Evolutionary conservation across 2,329 filamentous ascomycete species (phyloP).

Genomic region (Monosporascus sp.): DNA sequence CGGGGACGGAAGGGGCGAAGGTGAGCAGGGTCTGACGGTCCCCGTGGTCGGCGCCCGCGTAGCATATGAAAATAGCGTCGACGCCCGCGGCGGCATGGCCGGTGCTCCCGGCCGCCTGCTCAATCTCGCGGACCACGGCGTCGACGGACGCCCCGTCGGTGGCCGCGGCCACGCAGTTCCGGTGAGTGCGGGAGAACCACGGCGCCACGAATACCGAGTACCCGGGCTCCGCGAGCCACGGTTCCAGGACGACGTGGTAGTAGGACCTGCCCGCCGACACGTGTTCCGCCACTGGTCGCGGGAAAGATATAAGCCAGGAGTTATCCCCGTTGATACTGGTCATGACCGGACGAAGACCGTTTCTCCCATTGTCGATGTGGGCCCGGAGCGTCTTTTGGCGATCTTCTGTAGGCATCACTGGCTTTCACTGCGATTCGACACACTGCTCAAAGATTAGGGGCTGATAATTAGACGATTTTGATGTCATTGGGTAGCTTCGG

Average conservation of each 20-base stretch:
- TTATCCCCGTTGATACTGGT: slow-evolving; percentile 30
- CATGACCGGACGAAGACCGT: slow-evolving; percentile 18
- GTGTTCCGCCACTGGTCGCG: slow-evolving; percentile 19
- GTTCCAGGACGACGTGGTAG: slow-evolving; percentile 28
- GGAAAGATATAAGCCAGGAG: slow-evolving; percentile 29
- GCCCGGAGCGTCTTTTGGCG: neutral
- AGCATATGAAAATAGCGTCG: slow-evolving; percentile 9
- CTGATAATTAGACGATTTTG: too few species aligned
- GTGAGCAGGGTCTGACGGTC: slow-evolving; percentile 6
- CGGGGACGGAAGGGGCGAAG: slow-evolving; percentile 8
- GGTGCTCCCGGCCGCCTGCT: slow-evolving; percentile 4
- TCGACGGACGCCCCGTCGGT: slow-evolving; percentile 8
- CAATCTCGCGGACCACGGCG: slow-evolving; percentile 7
- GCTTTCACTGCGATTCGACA: neutral
- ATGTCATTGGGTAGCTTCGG: too few species aligned
- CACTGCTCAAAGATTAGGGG: too few species aligned
- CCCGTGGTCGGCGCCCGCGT: slow-evolving; percentile 7
- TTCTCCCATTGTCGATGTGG: neutral
- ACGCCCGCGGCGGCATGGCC: slow-evolving; percentile 1
- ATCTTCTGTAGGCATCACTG: neutral
- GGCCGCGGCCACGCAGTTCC: neutral
- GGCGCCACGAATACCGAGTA: neutral
- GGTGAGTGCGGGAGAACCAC: slow-evolving; percentile 6
- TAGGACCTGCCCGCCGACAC: slow-evolving; percentile 15
- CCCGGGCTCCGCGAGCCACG: slow-evolving; percentile 24